phyloP scores from a whole-genome alignment of 331 rosid genomes.

The Saraca asoca region DNA sequence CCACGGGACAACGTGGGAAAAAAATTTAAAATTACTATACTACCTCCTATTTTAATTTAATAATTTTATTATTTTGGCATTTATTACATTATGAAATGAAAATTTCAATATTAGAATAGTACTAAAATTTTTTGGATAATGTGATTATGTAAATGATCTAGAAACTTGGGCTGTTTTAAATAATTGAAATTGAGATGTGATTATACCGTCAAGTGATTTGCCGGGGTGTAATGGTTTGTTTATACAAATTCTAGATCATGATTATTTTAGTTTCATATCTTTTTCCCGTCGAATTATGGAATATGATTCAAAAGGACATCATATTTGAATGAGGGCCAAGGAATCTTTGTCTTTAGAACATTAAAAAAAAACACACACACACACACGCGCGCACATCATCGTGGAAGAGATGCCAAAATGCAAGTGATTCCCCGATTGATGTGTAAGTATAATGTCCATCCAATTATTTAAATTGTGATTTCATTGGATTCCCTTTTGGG shows the following conservation, averaged over 20 bases:
- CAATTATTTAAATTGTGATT: neutral
- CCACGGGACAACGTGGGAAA: too few relatives aligned
- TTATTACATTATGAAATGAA: too few relatives aligned
- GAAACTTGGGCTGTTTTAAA: neutral
- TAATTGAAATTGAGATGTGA: neutral
- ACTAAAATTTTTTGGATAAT: neutral
- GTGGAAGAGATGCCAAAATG: conserved; percentile 69
- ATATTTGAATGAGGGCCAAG: conserved; percentile 35
- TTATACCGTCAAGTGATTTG: neutral
- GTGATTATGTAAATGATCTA: neutral
- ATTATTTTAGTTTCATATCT: neutral
- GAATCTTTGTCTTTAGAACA: conserved; percentile 68
- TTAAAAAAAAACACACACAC: conserved; percentile 10
- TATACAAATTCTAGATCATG: conserved; percentile 10
- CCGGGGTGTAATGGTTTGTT: neutral
- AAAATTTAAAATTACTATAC: too few relatives aligned
- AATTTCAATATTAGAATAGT: neutral
- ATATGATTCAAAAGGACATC: conserved; percentile 33
- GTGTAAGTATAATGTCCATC: conserved; percentile 7
- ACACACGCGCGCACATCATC: too few relatives aligned
- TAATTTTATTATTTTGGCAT: too few relatives aligned
- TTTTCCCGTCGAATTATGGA: conserved; percentile 17
- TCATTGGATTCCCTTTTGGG: conserved; percentile 56
- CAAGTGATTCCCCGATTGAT: conserved; percentile 39
- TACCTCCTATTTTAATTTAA: too few relatives aligned